Base-by-base conservation (phyloP, 1,284 basidiomycete species). In the Naganishia sp. region DNA sequence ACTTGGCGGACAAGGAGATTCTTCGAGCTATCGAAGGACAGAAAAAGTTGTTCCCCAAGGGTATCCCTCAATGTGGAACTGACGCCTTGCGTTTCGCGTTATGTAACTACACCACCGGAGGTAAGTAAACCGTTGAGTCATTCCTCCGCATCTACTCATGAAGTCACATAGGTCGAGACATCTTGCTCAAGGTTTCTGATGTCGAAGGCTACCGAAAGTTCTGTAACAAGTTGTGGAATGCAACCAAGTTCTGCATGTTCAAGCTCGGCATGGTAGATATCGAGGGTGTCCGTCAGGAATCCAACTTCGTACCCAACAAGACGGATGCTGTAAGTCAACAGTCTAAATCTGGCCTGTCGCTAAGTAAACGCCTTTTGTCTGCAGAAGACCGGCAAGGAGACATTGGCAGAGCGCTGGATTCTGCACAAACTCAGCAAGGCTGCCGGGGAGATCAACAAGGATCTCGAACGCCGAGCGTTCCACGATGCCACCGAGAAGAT, bases 161-260 rank as follows among this genome's bases (percentile, higher is more conserved):
- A 45, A 53, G 16, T 23, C 45, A 55, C 25, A 0, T 64, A 90
- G 90, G 90, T 39, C 89, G 93, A 63, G 93, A 96, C 78, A 95
- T 97, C 82, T 95, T 96, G 79, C 82, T 99, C 70, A 94, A 99
- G 79, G 94, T 99, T 74, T 81, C 92, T 70, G 89, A 94, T 69
- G 94, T 99, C n/a, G 95, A 99, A 81, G 95, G 95, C 6, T 99
- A 99, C 81, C 88, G 96, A 79, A 99, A 99, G 81, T 96, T 98
- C 84, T 99, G 96, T 83, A 99, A 99, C 84, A 99, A 99, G 84
- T 88, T 99, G 36, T 99, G 96, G 86, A 99, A 99, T 78, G 96
- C 96, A 1, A 99, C 94, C 67, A 95, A 95, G 79, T 99, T 99
- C 75, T 95, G 94, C 33, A 92, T 97, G 87, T 86, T 95, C 78